Percentiles rank a stretch among this genome's conserved stretches.
These are phyloP conservation scores for Coemansia sp. DNA, from an alignment of 192 early-diverging fungal species.

Conservation along the genomic window DNA sequence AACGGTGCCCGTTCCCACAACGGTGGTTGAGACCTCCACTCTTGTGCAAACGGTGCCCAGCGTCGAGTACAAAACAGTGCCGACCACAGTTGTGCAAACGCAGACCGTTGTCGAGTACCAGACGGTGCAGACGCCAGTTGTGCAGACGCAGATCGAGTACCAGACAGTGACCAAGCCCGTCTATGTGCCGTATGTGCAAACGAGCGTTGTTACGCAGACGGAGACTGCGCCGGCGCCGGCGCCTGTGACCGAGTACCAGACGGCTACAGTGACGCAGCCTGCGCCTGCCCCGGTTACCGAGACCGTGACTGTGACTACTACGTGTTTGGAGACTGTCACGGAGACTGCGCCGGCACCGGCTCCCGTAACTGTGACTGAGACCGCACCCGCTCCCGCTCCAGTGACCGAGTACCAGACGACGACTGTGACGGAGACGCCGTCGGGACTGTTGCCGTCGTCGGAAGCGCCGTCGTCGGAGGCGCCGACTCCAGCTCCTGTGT, in stretches of 20 bases:
- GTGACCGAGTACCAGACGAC: constrained; percentile 25
- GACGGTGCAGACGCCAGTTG: constrained; percentile 26
- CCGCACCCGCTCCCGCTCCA: constrained; percentile 28
- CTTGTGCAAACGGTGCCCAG: constrained; percentile 38
- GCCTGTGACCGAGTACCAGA: constrained; percentile 19
- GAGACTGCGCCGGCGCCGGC: constrained; percentile 32
- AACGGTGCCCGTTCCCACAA: constrained; percentile 32
- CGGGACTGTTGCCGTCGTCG: constrained; percentile 7
- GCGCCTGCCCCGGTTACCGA: constrained; percentile 21
- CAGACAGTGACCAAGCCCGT: constrained; percentile 45
- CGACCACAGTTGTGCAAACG: constrained; percentile 27
- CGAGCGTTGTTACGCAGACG: constrained; percentile 34
- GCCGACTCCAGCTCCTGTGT: constrained; percentile 3
- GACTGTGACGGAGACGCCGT: constrained; percentile 14
- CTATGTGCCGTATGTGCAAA: constrained; percentile 53
- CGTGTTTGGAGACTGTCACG: constrained; percentile 20
- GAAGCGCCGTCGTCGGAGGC: neutral
- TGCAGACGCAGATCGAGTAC: constrained; percentile 47
- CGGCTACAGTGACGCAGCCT: constrained; percentile 15
- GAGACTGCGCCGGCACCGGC: constrained; percentile 20
- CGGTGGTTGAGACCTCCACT: constrained; percentile 28
- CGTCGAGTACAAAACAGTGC: constrained; percentile 35
- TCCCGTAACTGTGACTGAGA: constrained; percentile 23
- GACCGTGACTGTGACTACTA: constrained; percentile 6
- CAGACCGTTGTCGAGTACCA: constrained; percentile 26